Conservation (phyloP, 1,284 basidiomycete genomes). For the Ceratobasidium theobromae region DNA sequence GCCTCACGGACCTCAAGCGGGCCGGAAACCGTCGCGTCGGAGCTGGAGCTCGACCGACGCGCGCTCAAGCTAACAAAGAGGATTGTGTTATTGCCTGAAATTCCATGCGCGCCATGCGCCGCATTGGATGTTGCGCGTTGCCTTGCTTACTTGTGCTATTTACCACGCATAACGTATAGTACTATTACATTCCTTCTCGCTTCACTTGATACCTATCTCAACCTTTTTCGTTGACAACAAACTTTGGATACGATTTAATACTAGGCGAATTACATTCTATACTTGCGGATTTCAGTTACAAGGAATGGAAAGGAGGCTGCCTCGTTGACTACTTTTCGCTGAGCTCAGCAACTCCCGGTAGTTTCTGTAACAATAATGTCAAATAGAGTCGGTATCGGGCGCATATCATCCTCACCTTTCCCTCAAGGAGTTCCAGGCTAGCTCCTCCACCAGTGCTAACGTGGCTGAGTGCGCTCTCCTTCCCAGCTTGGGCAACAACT, state of each 20-base stretch:
- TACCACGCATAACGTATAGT: background rate
- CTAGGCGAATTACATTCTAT: conserved; percentile 27
- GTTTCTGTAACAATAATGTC: conserved; percentile 50
- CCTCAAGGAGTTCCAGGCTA: conserved; percentile 92
- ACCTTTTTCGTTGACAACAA: conserved; percentile 8
- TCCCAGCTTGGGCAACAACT: conserved; percentile 77
- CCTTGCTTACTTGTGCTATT: background rate
- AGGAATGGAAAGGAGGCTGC: background rate
- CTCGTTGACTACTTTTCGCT: conserved; percentile 56
- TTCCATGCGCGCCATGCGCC: background rate
- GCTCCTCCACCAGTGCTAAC: conserved; percentile 98
- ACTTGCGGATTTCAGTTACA: conserved; percentile 18
- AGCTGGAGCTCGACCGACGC: conserved; percentile 78
- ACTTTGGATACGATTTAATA: conserved; percentile 11
- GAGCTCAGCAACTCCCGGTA: conserved; percentile 83
- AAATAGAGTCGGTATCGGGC: background rate
- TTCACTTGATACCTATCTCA: background rate
- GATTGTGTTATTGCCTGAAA: conserved; percentile 71
- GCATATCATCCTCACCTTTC: conserved; percentile 65
- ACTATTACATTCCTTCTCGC: background rate
- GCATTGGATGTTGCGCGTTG: conserved; percentile 8
- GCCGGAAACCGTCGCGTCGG: conserved; percentile 67
- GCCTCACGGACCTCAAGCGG: conserved; percentile 88
- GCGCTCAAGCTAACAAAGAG: conserved; percentile 88
- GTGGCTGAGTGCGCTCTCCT: conserved; percentile 90